phyloP scores from a whole-genome alignment of 805 yeast genomes.

The Ogataea degrootiae region DNA sequence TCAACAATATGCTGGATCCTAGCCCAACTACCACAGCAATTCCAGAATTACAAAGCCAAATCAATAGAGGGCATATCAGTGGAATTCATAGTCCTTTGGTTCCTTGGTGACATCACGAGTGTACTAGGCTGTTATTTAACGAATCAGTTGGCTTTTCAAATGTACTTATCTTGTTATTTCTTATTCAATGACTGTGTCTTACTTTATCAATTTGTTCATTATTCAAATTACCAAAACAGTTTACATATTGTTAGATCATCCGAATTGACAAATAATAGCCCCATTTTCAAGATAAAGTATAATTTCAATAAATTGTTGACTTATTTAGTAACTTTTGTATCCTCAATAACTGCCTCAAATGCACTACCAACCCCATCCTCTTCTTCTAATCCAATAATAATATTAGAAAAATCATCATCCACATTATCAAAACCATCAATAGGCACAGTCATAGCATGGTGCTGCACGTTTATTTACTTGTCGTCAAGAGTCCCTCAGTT shows the following conservation, averaged over 20 bases:
- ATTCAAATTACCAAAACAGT: conserved; percentile 32
- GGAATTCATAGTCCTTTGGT: conserved; percentile 28
- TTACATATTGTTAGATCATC: not conserved
- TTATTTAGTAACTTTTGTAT: no score
- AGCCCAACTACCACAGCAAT: conserved; percentile 34
- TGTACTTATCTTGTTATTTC: conserved; percentile 66
- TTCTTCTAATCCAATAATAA: no score
- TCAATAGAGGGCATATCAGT: conserved; percentile 30
- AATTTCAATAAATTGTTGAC: no score
- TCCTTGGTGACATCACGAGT: conserved; percentile 30
- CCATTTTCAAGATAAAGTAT: no score
- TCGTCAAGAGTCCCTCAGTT: conserved; percentile 83
- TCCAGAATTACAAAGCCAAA: conserved; percentile 27
- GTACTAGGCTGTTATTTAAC: conserved; percentile 72
- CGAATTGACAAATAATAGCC: no score
- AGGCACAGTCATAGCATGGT: conserved; percentile 62
- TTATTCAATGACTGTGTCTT: conserved; percentile 65
- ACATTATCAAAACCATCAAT: not conserved
- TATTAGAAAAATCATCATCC: not conserved
- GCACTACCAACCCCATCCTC: no score
- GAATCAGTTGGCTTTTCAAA: conserved; percentile 76
- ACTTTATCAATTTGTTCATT: conserved; percentile 68
- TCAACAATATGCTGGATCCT: conserved; percentile 33
- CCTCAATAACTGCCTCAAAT: no score
- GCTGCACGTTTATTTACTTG: conserved; percentile 70